Conservation (phyloP, 1,284 basidiomycete genomes). For the Hymenochaete sp. region DNA sequence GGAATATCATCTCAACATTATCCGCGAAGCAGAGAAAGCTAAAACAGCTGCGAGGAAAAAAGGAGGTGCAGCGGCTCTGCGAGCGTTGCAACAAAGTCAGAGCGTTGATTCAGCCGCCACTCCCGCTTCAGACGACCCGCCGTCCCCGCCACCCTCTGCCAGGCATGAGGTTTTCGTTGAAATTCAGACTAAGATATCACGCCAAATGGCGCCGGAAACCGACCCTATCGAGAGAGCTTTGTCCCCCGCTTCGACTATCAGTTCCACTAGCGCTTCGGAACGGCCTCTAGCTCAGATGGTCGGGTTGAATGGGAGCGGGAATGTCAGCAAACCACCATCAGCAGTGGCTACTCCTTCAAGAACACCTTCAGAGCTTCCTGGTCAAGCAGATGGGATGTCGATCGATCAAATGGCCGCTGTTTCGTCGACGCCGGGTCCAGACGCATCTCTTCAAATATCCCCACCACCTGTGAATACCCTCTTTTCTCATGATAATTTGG, state of each 20-base stretch:
- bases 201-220: conserved; percentile 27
- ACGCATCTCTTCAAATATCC: background rate
- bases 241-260: conserved; percentile 56
- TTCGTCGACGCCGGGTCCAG: conserved; percentile 1
- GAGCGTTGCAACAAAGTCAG: conserved; percentile 27
- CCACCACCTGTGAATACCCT: conserved; percentile 1
- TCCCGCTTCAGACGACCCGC: conserved; percentile 30
- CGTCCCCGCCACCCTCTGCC: conserved; percentile 38
- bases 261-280: conserved; percentile 60
- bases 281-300: conserved; percentile 52
- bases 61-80: conserved; percentile 39
- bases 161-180: conserved; percentile 34
- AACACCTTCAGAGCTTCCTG: conserved; percentile 16
- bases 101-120: conserved; percentile 8
- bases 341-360: conserved; percentile 18
- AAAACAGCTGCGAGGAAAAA: conserved; percentile 46
- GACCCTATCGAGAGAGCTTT: conserved; percentile 26
- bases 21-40: conserved; percentile 45
- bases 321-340: conserved; percentile 26
- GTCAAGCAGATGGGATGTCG: conserved; percentile 9
- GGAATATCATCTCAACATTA: conserved; percentile 54
- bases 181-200: conserved; percentile 16
- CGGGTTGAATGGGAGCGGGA: conserved; percentile 41
- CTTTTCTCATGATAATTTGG: conserved; percentile 6
- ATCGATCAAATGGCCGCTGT: no score